A percentile compares a stretch with the other conserved stretches of the same genome.
These are phyloP conservation scores for Solanum hybrid DNA, from an alignment of 305 asterid genomes.

Conservation along the genomic window DNA sequence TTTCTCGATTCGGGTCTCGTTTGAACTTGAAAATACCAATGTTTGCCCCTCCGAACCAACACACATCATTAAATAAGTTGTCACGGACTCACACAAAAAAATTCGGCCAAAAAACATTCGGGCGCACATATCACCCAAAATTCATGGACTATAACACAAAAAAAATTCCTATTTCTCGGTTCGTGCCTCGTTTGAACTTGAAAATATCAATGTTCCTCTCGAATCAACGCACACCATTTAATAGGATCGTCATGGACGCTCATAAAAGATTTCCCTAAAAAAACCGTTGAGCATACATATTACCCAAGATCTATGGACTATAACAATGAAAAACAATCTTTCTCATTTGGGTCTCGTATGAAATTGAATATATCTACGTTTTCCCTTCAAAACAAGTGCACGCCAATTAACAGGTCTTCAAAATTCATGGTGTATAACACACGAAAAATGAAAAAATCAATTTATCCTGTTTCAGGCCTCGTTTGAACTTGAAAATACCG, in stretches of 20 bases:
- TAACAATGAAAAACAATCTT: neutral
- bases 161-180: no score
- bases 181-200: no score
- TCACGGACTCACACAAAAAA: no score
- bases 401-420: neutral
- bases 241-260: neutral
- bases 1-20: no score
- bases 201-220: no score
- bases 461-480: no score
- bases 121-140: no score
- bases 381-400: neutral
- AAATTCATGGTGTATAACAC: neutral
- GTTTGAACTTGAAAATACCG: neutral
- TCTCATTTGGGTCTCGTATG: neutral
- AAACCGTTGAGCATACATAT: neutral
- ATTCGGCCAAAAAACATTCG: accelerated
- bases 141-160: no score
- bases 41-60: neutral
- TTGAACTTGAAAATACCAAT: no score
- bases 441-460: no score
- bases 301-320: neutral
- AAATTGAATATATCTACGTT: neutral
- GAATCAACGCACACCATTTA: neutral
- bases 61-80: neutral
- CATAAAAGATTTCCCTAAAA: neutral